Base-by-base conservation (phyloP, 2,329 filamentous ascomycete species). In the Calonectria montana region DNA sequence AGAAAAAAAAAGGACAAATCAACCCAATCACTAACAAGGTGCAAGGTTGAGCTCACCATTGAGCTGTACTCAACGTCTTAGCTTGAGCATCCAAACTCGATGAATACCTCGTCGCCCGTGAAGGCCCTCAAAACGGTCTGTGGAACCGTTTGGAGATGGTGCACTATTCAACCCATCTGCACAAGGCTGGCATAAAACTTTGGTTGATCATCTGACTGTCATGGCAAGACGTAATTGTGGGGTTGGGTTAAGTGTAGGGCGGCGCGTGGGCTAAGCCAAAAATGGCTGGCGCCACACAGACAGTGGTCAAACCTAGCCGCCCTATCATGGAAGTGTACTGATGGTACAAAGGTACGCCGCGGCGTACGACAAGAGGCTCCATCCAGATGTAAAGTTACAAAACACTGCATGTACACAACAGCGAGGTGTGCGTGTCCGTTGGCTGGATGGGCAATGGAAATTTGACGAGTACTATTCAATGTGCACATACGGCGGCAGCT, bases 121-220 rank as follows among this genome's bases (percentile, higher is more conserved):
- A 59, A 15, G 31, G 18, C 21, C 27, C n/a, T 15, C 53, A 16
- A 62, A 62, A 62, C 39, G 57, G 57, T 62, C 23, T 23, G 21
- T 29, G 25, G 23, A 53, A 53, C 57, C 57, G 57, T 62, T 65
- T 29, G n/a, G 13, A 47, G 9, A 31, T 62, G 37, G 25, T 62
- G 57, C 39, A 62, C 23, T 35, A 61, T 61, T 43, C 18, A 15
- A 15, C 21, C 6, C 6, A 43, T 12, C 43, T 59, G 50, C 50
- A 59, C 35, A 59, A 59, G 3, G 10, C 7, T 16, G 21, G 50
- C 67, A 63, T 48, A 57, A 68, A 50, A 62, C 27, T 50, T 16
- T 43, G 7, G 68, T 50, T 41, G 31, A 31, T 71, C 69, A 67
- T 67, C 47, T 71, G 64, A 71, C 57, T 15, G 39, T 8, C 21